Evolutionary conservation across 129 eudicot genomes (phyloP), one percentile per base, ranked within the genome.

Genomic region (Artemisia argyi): DNA sequence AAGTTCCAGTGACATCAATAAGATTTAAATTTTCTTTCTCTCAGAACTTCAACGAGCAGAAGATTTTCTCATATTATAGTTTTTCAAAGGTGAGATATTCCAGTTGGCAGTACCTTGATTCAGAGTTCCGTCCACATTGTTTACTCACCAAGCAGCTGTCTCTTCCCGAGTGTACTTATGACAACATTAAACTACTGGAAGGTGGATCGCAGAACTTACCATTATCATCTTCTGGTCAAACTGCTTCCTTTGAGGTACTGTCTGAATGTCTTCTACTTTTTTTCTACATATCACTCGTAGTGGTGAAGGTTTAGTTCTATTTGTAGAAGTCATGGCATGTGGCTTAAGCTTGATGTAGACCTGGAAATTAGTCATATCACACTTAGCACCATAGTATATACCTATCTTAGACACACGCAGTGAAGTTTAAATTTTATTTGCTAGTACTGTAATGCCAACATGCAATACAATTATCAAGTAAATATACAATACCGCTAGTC

Each of bases 81-180:
- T 95, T 88, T 87, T 82, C 83, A 50, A 85, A 83, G 79, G 73
- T 84, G 66, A 75, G 84, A 73, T 15, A 50, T 52, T 77, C 79
- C 17, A 80, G 62, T 30, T 88, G 97, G 99, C 79, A 63, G 75
- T 78, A 75, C 73, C 83, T 95, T 78, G 99, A 90, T 66, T 73
- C 83, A 22, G 74, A 73, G 84, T 80, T 90, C 16, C 78, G 76
- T 73, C 84, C 58, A 20, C 87, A 80, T 49, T 86, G 96, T 76
- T 72, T 76, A 17, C 76, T 84, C 57, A 26, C 84, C 19, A 88
- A 88, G 75, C 87, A 76, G 63, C 84, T 95, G 58, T 84, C 96
- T 62, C 80, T 87, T 52, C 81, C 90, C 60, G 97, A 91, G 46
- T 95, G 97, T 86, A 88, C 97, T 42, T 85, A 81, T 82, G 91